Evolutionary conservation across 805 yeast genomes (phyloP), one percentile per base, ranked within the genome.

Genomic region (Saturnispora hagleri): DNA sequence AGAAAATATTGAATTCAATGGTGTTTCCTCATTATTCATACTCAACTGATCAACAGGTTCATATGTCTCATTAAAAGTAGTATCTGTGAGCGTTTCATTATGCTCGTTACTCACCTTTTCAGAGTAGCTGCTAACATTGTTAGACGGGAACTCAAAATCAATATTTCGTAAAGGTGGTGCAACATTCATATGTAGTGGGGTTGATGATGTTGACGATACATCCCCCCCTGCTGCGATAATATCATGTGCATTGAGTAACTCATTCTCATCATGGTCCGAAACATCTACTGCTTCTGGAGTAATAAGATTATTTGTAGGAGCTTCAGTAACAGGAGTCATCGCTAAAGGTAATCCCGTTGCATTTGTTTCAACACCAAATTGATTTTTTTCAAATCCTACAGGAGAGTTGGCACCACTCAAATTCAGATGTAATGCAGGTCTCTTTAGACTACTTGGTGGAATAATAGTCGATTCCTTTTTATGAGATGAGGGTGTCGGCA

Each of bases 281-380:
- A 26, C 10, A 17, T 24, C 13, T 4, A 48, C 43, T n/a, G 36
- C 53, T 10, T 55, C 55, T 12, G 58, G 56, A 2, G 56, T 51
- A 3, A 41, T 49, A 10, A 31, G 17, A 9, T 40, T 40, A 8
- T 38, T 34, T 43, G 40, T 33, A 6, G 56, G 51, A 3, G 72
- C 81, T 58, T 86, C 95, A 2, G 87, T 76, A 4, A 86, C 80
- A 2, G 93, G 95, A 0, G 95, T 86, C 93, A 86, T 86, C 0
- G 87, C 79, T 58, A 81, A 69, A 1, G 87, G 81, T 3, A 76
- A 63, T 67, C 62, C 80, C 74, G 59, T 81, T 73, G 48, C 90
- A 86, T 60, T 86, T 86, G 63, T 84, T 81, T 43, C 63, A 46
- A 65, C 63, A 28, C 69, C 69, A 54, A 65, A 83, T 75, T 63